Evolutionary conservation across 2,329 filamentous ascomycete species (phyloP).

Genomic region (Penicillium sp.): DNA sequence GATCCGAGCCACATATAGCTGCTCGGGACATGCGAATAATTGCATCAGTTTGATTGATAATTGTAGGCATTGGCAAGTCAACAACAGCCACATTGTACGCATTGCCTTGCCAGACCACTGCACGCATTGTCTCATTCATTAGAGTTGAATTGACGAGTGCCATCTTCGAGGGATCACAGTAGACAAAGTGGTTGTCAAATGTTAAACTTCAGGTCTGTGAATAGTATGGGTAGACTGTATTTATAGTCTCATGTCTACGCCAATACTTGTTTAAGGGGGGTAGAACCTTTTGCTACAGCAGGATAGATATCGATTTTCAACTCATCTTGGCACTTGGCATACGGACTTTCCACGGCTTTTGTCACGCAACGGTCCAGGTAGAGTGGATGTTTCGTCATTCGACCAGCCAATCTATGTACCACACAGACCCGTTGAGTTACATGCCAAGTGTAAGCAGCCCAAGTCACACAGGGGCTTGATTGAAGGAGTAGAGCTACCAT

Average conservation of each 20-base stretch:
- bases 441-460: not conserved
- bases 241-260: not conserved
- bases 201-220: not conserved
- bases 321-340: too few species aligned
- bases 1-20: slow-evolving; percentile 40
- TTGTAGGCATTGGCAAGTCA: slow-evolving; percentile 23
- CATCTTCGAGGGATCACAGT: not conserved
- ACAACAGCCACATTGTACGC: slow-evolving; percentile 27
- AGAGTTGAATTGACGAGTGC: not conserved
- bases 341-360: too few species aligned
- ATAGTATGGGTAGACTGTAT: not conserved
- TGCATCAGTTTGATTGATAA: slow-evolving; percentile 32
- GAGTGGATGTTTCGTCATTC: too few species aligned
- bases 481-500: not conserved
- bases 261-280: not conserved
- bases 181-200: not conserved
- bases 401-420: too few species aligned
- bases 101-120: slow-evolving; percentile 29
- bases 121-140: slow-evolving; percentile 29
- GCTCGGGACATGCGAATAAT: slow-evolving; percentile 38
- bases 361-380: too few species aligned
- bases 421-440: too few species aligned
- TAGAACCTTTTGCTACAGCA: too few species aligned
- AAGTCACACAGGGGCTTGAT: not conserved
- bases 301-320: too few species aligned